Percentiles rank a stretch among this genome's conserved stretches.
These are phyloP conservation scores for Poronia punctata DNA, from an alignment of 495 filamentous ascomycete species.

Conservation along the genomic window DNA sequence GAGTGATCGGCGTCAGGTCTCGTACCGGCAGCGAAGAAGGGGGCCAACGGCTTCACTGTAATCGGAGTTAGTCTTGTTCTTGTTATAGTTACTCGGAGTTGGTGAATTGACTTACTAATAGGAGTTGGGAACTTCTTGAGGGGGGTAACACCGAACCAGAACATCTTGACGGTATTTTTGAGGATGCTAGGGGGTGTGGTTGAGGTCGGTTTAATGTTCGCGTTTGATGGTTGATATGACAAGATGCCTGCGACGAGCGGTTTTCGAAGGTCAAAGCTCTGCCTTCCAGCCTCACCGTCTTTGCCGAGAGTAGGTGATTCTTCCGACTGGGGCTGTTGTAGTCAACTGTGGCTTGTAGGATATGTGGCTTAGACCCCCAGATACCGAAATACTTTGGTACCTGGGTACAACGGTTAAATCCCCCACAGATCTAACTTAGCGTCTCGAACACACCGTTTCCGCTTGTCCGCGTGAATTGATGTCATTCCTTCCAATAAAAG, in stretches of 20 bases:
- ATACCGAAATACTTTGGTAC: too few relatives aligned
- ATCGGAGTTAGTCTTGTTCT: constrained; percentile 16
- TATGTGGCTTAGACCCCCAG: background rate
- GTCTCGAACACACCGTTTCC: too few relatives aligned
- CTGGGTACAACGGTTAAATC: too few relatives aligned
- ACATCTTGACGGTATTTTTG: constrained; percentile 53
- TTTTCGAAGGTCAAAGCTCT: constrained; percentile 32
- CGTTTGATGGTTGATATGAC: constrained; percentile 14
- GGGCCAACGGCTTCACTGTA: constrained; percentile 77
- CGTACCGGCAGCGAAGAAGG: constrained; percentile 94
- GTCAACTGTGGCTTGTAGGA: background rate
- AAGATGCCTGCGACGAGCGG: constrained; percentile 29
- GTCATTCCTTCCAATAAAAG: constrained; percentile 6
- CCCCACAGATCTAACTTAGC: too few relatives aligned
- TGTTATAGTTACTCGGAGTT: constrained; percentile 9
- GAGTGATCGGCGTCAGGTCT: constrained; percentile 1
- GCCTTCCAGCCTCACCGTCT: too few relatives aligned
- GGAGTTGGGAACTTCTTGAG: constrained; percentile 87
- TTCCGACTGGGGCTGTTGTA: background rate
- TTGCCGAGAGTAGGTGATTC: too few relatives aligned
- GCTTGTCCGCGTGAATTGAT: constrained; percentile 1
- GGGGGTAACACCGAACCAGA: constrained; percentile 57
- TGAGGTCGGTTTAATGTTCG: constrained; percentile 17
- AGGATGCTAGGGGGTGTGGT: constrained; percentile 12
- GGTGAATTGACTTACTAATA: constrained; percentile 59